Base-by-base conservation (phyloP, 352 stramenopile genomes). In the Peronospora belbahrii region DNA sequence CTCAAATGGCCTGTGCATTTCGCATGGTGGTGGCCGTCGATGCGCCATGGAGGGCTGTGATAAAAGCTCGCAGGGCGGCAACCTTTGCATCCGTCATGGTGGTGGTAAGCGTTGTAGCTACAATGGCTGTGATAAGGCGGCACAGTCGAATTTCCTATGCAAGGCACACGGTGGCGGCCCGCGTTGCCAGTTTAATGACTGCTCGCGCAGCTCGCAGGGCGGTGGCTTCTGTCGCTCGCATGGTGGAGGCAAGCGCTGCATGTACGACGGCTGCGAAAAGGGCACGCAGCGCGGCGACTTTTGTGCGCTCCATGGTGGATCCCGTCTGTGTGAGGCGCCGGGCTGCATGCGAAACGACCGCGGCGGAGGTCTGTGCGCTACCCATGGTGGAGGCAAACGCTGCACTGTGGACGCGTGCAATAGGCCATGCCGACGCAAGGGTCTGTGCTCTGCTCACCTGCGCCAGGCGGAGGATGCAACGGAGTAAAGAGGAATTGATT, bases 291-390 rank as follows among this genome's bases (percentile, higher is more conserved):
- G 80, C 9, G 84, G 83, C 35, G 80, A 86, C 56, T 92, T 84
- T 57, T 95, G 84, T 36, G 84, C 82, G 9, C 63, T 86, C 18
- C 84, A 94, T 62, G 84, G 84, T 39, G 84, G 84, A 24, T 88
- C 77, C 19, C 82, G 84, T 25, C 59, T 89, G 43, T 95, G 84
- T 58, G 79, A 87, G 56, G 66, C 89, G 5, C 48, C 62, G 25
- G 77, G 74, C 45, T 94, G 84, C 70, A 88, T 80, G 62, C 74
- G 77, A 34, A 90, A 93, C 56, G 81, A 93, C 57, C 83, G 83
- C 42, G 83, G 83, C 35, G 76, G 81, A 65, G 84, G 84, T 17
- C 39, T 74, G 15, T 71, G 61, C 23, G 65, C 80, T 14, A 84
- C 70, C 13, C 84, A 95, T 50, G 84, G 84, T 14, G 84, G 84